Evolutionary conservation across 805 yeast species (phyloP), one percentile per base, ranked within the genome.

Genomic region (Saccharomyces kudriavzevii): DNA sequence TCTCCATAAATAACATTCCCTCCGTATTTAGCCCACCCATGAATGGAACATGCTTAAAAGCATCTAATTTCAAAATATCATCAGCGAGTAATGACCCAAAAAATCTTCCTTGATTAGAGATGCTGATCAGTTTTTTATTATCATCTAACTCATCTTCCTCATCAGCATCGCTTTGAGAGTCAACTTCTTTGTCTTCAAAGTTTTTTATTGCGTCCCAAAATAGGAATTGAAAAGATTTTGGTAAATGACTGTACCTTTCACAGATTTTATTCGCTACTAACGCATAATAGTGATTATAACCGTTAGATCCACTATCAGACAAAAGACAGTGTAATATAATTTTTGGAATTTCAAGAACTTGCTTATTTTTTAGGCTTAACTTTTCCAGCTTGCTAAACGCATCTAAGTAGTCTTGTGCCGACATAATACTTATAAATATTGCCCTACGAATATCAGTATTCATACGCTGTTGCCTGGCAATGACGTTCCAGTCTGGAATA

Each of bases 381-480:
- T 90, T 91, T 63, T 89, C 95, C 35, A 94, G 63, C 57, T 90
- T 86, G 17, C 86, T 81, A 60, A 83, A 83, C 0, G 97, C 95
- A 69, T 94, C 97, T 64, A 89, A 75, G 62, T 81, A 94, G 68
- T 94, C 99, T 58, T 85, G 85, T 4, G 97, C 94, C 2, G 97
- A 90, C 97, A 95, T 91, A 8, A 94, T 83, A 40, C 96, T 89
- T 25, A 95, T 83, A 64, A 94, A 94, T 17, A 94, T 85, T 1
- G 98, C 97, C 52, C 97, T 78, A 70, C 99, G 84, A 35, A 94
- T 80, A 66, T 91, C 97, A 0, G 98, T 92, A 69, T 95, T 94
- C 95, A 94, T 91, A 58, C 98, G 74, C 64, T 91, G 96, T 43
- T 82, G 74, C 59, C 79, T 80, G 3, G 99, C 98, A 40, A 94